Base-by-base conservation (phyloP, 805 yeast species). In the Hanseniaspora singularis region DNA sequence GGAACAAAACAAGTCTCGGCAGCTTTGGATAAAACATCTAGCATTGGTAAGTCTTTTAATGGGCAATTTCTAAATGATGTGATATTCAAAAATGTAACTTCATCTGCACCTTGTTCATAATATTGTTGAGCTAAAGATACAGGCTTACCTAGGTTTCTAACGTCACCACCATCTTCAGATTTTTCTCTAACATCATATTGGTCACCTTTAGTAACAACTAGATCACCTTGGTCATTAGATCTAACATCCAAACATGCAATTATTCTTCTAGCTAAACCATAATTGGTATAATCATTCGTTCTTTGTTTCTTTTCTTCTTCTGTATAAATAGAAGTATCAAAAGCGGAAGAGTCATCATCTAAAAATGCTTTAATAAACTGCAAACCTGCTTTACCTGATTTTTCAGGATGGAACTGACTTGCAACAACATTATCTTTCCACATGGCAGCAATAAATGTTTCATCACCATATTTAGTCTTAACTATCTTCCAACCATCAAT, bases 351-450 rank as follows among this genome's bases (percentile, higher is more conserved):
- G 8, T 38, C 46, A 8, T 32, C 36, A n/a, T 41, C 31, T 54
- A 92, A 66, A 59, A 92, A 92, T 23, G 83, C 74, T 49, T 72
- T 72, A 49, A 92, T 72, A 9, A 89, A 76, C 51, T 74, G 72
- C 38, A 92, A 67, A 40, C 99, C 99, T 4, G 95, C 95, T 19
- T 68, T 59, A 11, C 98, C 98, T 3, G 96, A 85, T 63, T 92
- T 92, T 60, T 92, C 99, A n/a, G 99, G 99, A 64, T 92, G 99
- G 64, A 92, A 92, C 63, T 92, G 99, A 1, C 97, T 92, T 36
- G 96, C 95, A 64, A 92, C 84, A 10, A 89, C 68, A 52, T 86
- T 88, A 50, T 72, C 85, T 57, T 72, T 80, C 26, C 78, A 61
- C 40, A 88, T 61, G 0, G 97, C 92, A 14, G 96, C 94, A 51